Percentiles rank a stretch among this genome's conserved stretches.
Evolutionary conservation across 2,329 filamentous ascomycete species (phyloP).

Genomic region (Phialocephala sp.): DNA sequence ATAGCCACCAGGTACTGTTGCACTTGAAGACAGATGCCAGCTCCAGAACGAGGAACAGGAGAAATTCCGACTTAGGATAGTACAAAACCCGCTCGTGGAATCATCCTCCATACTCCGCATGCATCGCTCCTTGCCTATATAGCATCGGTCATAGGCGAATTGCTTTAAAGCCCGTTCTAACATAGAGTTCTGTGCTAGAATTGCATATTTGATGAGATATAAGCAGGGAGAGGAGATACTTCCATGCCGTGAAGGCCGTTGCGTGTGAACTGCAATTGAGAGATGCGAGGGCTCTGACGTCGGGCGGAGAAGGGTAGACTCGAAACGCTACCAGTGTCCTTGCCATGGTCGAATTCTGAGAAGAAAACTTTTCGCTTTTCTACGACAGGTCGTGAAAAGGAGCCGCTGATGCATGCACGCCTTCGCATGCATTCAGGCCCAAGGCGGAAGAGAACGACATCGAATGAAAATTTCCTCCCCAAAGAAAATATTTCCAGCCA

Average conservation of each 20-base stretch:
- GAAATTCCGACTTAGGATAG: too few species aligned
- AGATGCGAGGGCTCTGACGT: too few species aligned
- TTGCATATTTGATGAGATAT: not conserved
- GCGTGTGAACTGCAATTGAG: not conserved
- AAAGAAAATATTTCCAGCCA: conserved; percentile 3
- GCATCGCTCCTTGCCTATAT: not conserved
- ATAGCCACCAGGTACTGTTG: too few species aligned
- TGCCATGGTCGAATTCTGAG: too few species aligned
- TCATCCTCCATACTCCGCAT: not conserved
- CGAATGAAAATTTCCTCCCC: not conserved
- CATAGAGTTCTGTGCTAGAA: not conserved
- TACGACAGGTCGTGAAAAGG: not conserved
- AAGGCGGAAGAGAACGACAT: not conserved
- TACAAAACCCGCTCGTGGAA: too few species aligned
- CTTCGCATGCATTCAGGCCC: conserved; percentile 1
- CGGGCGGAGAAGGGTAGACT: too few species aligned
- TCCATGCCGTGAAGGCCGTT: not conserved
- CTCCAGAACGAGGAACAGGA: too few species aligned
- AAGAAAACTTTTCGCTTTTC: too few species aligned
- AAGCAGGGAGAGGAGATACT: not conserved
- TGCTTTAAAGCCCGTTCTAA: not conserved
- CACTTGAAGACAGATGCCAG: too few species aligned
- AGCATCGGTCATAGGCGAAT: not conserved
- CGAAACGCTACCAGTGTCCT: too few species aligned
- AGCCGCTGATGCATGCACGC: not conserved